Conservation (phyloP, 2,329 filamentous ascomycete genomes). For the Fusarium chlamydosporum region DNA sequence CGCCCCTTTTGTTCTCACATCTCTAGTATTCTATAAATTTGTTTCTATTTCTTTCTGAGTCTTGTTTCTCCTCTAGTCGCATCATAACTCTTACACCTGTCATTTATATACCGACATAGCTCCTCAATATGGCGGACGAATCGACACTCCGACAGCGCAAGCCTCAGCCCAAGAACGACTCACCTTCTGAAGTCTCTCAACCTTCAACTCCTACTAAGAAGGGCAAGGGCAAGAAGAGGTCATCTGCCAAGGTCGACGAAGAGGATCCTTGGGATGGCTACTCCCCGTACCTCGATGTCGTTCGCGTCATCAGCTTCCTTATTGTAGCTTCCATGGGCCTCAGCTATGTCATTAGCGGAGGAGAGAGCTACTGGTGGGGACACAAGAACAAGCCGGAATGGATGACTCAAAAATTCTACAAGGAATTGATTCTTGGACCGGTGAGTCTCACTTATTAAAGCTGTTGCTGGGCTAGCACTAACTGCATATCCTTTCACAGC, state of each 20-base stretch:
- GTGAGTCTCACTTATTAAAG: conserved; percentile 33
- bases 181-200: conserved; percentile 38
- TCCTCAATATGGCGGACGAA: conserved; percentile 57
- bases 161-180: conserved; percentile 48
- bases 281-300: conserved; percentile 71
- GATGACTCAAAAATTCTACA: conserved; percentile 70
- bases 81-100: neutral
- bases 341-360: conserved; percentile 81
- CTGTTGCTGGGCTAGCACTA: conserved; percentile 13
- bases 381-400: conserved; percentile 73
- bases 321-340: conserved; percentile 75
- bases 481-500: conserved; percentile 53
- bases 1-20: conserved; percentile 20
- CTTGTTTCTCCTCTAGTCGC: neutral
- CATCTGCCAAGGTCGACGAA: conserved; percentile 47
- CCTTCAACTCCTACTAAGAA: conserved; percentile 48
- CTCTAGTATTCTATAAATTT: conserved; percentile 18
- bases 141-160: conserved; percentile 63
- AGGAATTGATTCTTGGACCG: conserved; percentile 54
- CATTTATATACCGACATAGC: conserved; percentile 3
- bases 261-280: conserved; percentile 68
- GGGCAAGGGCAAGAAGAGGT: conserved; percentile 39
- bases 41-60: conserved; percentile 1
- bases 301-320: conserved; percentile 78
- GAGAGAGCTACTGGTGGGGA: conserved; percentile 78